Percentiles rank a stretch among this genome's conserved stretches.
Evolutionary conservation across 2,329 filamentous ascomycete genomes (phyloP).

Genomic region (Fusarium sarcochroum): DNA sequence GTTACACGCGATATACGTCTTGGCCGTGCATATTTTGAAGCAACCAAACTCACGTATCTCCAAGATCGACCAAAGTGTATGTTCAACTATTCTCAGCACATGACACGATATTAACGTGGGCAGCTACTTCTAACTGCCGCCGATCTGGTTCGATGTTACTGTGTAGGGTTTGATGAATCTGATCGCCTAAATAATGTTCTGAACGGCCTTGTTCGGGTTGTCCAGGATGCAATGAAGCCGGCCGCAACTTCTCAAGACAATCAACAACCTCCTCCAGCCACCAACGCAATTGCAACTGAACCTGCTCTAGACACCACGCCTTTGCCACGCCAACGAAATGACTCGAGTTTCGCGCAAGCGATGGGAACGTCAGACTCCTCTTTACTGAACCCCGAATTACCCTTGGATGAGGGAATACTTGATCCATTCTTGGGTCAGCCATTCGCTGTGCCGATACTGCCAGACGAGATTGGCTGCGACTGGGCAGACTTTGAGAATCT

Average conservation of each 20-base stretch:
- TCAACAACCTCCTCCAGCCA: fast-evolving
- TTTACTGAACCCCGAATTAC: fast-evolving
- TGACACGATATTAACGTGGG: fast-evolving
- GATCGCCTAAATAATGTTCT: not conserved
- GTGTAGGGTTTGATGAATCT: not conserved
- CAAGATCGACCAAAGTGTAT: conserved; percentile 16
- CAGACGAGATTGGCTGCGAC: conserved; percentile 18
- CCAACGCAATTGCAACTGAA: fast-evolving
- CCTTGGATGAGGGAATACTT: fast-evolving
- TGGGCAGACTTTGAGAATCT: conserved; percentile 23
- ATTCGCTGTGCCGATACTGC: not conserved
- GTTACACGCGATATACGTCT: conserved; percentile 3
- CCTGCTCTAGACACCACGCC: fast-evolving
- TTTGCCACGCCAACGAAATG: fast-evolving
- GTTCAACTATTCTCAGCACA: fast-evolving
- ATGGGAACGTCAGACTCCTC: fast-evolving
- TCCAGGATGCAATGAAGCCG: conserved; percentile 14
- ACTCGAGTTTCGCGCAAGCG: not conserved
- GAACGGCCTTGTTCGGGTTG: not conserved
- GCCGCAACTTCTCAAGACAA: fast-evolving
- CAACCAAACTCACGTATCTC: conserved; percentile 12
- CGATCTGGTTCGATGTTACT: conserved; percentile 2
- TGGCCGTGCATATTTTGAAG: conserved; percentile 10
- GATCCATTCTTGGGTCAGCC: conserved; percentile 9
- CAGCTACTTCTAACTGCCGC: conserved; percentile 7